phyloP scores from a whole-genome alignment of 345 rosid species.

The Laguncularia racemosa region DNA sequence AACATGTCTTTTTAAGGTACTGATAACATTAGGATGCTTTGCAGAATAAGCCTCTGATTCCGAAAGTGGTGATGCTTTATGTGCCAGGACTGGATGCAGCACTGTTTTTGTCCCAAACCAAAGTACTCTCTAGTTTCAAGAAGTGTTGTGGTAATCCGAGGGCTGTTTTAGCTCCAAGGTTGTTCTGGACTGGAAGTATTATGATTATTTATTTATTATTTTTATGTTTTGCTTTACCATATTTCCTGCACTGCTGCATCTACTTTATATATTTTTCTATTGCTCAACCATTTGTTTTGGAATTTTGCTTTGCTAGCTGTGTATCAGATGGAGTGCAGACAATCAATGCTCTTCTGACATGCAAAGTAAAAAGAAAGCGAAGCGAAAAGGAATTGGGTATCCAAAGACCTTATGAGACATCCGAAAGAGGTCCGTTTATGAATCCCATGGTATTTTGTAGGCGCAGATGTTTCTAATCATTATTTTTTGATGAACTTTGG shows the following conservation, averaged over 20 bases:
- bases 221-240: neutral
- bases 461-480: neutral
- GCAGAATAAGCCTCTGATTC: constrained; percentile 92
- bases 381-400: constrained; percentile 19
- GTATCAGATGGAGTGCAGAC: constrained; percentile 76
- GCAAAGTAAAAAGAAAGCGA: constrained; percentile 59
- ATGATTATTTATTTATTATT: constrained; percentile 7
- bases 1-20: neutral
- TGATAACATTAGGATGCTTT: constrained; percentile 15
- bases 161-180: constrained; percentile 81
- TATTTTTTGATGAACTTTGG: neutral
- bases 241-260: neutral
- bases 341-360: constrained; percentile 69
- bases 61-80: constrained; percentile 84
- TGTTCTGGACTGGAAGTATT: constrained; percentile 19
- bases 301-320: constrained; percentile 51
- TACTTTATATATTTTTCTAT: neutral
- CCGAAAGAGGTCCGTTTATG: constrained; percentile 45
- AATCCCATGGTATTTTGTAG: neutral
- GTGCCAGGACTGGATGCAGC: constrained; percentile 93
- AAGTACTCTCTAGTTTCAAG: constrained; percentile 56
- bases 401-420: constrained; percentile 20
- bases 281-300: constrained; percentile 14
- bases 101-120: constrained; percentile 67
- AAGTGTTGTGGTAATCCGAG: constrained; percentile 65